Evolutionary conservation across 768 basidiomycete species (phyloP).

Genomic region (Leccinum disarticulatum): DNA sequence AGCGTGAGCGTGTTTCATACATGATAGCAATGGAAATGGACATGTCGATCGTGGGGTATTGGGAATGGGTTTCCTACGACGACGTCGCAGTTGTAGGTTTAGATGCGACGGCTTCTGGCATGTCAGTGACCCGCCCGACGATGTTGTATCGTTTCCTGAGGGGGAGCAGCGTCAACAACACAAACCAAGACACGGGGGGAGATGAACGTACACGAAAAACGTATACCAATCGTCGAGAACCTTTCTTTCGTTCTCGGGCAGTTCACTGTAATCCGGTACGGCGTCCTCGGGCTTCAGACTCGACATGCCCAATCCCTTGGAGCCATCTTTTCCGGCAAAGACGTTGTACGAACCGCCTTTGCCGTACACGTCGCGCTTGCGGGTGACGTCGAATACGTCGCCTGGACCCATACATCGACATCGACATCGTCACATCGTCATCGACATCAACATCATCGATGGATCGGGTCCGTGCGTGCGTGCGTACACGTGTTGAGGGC

Average conservation of each 20-base stretch:
- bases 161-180: not conserved
- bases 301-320: slow-evolving; percentile 84
- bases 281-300: slow-evolving; percentile 86
- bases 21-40: not conserved
- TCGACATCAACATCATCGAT: not conserved
- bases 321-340: slow-evolving; percentile 95
- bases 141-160: slow-evolving; percentile 83
- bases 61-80: not conserved
- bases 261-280: slow-evolving; percentile 76
- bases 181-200: too few relatives aligned
- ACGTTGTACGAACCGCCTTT: slow-evolving; percentile 73
- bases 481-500: not conserved
- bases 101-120: slow-evolving; percentile 39
- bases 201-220: slow-evolving; percentile 80
- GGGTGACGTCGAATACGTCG: slow-evolving; percentile 86
- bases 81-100: not conserved
- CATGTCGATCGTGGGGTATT: not conserved
- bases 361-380: slow-evolving; percentile 88
- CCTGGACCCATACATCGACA: slow-evolving; percentile 37
- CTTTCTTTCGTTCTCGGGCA: slow-evolving; percentile 71
- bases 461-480: not conserved
- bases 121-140: slow-evolving; percentile 70
- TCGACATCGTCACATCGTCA: too few relatives aligned
- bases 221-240: slow-evolving; percentile 86
- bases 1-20: not conserved